Base-by-base conservation (phyloP, 768 basidiomycete genomes). In the Collybia nuda region DNA sequence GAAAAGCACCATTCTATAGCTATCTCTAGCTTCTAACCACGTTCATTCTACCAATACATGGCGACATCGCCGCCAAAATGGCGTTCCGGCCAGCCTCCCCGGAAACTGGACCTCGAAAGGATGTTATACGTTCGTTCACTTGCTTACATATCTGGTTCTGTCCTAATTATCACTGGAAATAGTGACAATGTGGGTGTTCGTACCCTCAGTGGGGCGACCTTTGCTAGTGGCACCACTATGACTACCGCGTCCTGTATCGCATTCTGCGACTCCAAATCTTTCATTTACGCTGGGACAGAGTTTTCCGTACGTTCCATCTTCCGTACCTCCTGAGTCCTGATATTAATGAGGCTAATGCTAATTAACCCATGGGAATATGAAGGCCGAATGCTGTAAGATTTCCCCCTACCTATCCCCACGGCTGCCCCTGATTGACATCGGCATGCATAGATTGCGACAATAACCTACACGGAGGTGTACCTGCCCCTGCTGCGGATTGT, bases 271-370 rank as follows among this genome's bases (percentile, higher is more conserved):
- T 45, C 67, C 17, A 64, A 72, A 49, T 56, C 64, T 6, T 88
- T 72, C 61, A 65, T 84, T 51, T 88, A 79, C 55, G 86, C 88
- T 15, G 90, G 90, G 11, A 75, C 82, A 15, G 88, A 90, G 65
- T 90, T 75, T 21, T 61, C 61, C 46, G 67, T 67, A 47, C 45
- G 64, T 58, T 18, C 45, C 42, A 38, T 49, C 38, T 50, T 11
- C 42, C 17, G 19, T 5, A 6, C 14, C 37, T 37, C 37, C 12
- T 22, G 23, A n/a, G 48, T 37, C 37, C 12, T 22, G 23, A n/a
- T 46, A 48, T 22, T 24, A 21, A 8, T 35, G 14, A 32, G 44
- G 29, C 12, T 56, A 18, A 44, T 17, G 6, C 36, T 32, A 32
- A 9, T 11, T 4, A 14, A 32, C 32, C 32, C 32, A 32, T 32